Evolutionary conservation across 495 filamentous ascomycete genomes (phyloP).

Genomic region (Penicillium psychrofluorescens): DNA sequence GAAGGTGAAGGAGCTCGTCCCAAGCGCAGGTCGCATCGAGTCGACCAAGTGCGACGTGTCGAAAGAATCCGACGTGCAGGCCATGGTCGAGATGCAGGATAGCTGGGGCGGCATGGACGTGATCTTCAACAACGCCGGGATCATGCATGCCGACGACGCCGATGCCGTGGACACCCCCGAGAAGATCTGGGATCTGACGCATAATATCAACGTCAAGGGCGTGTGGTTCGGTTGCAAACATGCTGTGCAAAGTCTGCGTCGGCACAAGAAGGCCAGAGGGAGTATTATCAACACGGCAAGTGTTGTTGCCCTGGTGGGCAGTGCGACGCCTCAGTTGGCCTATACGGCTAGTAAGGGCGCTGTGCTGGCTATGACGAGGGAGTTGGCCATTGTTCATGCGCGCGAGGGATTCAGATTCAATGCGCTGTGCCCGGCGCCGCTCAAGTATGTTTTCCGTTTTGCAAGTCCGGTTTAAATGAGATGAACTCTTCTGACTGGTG

Average conservation of each 20-base stretch:
- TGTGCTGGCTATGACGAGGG: constrained; percentile 77
- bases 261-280: constrained; percentile 65
- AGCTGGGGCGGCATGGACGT: constrained; percentile 87
- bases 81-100: constrained; percentile 65
- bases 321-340: constrained; percentile 89
- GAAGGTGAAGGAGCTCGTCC: constrained; percentile 67
- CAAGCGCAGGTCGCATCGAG: constrained; percentile 49
- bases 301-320: constrained; percentile 86
- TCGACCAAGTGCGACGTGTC: constrained; percentile 56
- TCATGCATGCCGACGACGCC: constrained; percentile 87
- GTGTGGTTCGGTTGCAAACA: constrained; percentile 97
- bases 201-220: constrained; percentile 95
- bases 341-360: constrained; percentile 96
- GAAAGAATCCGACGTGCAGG: constrained; percentile 67
- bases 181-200: constrained; percentile 90
- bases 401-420: constrained; percentile 86
- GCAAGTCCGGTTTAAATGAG: too few species aligned
- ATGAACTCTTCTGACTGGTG: too few species aligned
- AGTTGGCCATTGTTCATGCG: constrained; percentile 78
- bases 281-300: constrained; percentile 94
- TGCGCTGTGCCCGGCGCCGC: constrained; percentile 80
- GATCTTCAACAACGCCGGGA: constrained; percentile 98
- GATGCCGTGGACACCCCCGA: constrained; percentile 82
- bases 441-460: constrained; percentile 51
- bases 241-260: constrained; percentile 75